Evolutionary conservation across 495 filamentous ascomycete genomes (phyloP), one percentile per base, ranked within the genome.

Genomic region (Jackrogersella multiformis): DNA sequence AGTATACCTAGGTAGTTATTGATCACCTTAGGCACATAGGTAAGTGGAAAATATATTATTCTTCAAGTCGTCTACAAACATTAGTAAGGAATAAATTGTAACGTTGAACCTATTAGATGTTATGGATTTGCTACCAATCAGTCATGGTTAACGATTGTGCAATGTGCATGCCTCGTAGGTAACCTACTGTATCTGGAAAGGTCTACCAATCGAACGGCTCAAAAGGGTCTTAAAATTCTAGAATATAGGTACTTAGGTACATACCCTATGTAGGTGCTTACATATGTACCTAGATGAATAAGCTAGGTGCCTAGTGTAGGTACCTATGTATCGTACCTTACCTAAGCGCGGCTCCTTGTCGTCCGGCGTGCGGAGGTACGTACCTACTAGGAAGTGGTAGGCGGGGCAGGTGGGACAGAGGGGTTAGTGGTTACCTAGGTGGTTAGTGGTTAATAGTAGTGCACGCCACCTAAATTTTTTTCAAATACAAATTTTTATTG

Each of bases 381-480:
- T 61, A 61, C 56, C 42, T 28, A 12, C 9, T 48, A 13, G 8
- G 12, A 6, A 20, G 5, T 21, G 20, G 42, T 3, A 1, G 13
- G 5, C n/a, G 36, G 16, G 16, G 36, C n/a, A 15, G 36, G n/a
- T 39, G 16, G 36, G 13, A 2, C 16, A 15, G 36, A 42, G 38
- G 20, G 20, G 15, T 42, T 42, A 42, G 38, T 18, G 38, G 8
- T 1, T 42, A 18, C 18, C 13, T 21, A 45, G 41, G 21, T 16
- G 42, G 20, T 24, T 21, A 26, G 26, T 26, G 6, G 12, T 2
- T 42, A n/a, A n/a, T n/a, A n/a, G n/a, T 16, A 38, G 59, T 32
- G 51, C 28, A 64, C 63, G 64, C 62, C 63, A 71, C 68, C 18
- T 45, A 48, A 66, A 67, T 49, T 62, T 66, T 63, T 58, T 41